Percentiles rank a stretch among this genome's conserved stretches.
Conservation (phyloP, 1,139 yeast genomes). For the Suhomyces guaymorum region DNA sequence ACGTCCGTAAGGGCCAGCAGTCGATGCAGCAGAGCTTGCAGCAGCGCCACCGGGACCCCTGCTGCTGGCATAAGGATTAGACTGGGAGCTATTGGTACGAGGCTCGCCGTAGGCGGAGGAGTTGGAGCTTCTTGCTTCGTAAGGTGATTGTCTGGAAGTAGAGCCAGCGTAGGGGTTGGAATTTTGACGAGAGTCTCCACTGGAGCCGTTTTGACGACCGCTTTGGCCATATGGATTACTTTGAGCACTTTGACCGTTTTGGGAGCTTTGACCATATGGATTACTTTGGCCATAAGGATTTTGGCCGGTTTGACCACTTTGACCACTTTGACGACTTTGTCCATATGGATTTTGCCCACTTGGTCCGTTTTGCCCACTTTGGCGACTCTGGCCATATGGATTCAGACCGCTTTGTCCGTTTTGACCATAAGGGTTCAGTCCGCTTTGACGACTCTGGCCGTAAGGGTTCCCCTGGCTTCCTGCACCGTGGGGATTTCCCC, state of each 20-base stretch:
- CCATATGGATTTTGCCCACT: too few relatives aligned
- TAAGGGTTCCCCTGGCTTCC: too few relatives aligned
- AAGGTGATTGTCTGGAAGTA: constrained; percentile 4
- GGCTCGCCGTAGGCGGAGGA: constrained; percentile 6
- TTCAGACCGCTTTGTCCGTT: too few relatives aligned
- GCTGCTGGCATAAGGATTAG: constrained; percentile 5
- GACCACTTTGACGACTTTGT: not conserved
- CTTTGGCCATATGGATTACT: constrained; percentile 2
- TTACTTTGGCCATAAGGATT: not conserved
- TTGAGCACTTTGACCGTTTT: not conserved
- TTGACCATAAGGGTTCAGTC: constrained; percentile 1
- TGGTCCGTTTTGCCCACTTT: too few relatives aligned
- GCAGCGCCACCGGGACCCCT: constrained; percentile 1
- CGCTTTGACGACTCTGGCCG: constrained; percentile 1
- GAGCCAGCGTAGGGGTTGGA: constrained; percentile 10
- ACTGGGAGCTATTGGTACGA: constrained; percentile 6
- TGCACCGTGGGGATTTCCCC: constrained; percentile 12
- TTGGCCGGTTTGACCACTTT: not conserved
- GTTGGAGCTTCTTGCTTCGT: constrained; percentile 1
- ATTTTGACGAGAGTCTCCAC: too few relatives aligned
- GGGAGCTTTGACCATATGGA: not conserved
- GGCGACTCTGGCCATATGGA: too few relatives aligned
- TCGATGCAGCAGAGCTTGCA: constrained; percentile 4
- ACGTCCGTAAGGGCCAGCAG: constrained; percentile 13
- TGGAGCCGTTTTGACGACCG: constrained; percentile 6